A percentile compares a stretch with the other conserved stretches of the same genome.
These are phyloP conservation scores for Colletotrichum plurivorum DNA, from an alignment of 2,329 filamentous ascomycete genomes.

Conservation along the genomic window DNA sequence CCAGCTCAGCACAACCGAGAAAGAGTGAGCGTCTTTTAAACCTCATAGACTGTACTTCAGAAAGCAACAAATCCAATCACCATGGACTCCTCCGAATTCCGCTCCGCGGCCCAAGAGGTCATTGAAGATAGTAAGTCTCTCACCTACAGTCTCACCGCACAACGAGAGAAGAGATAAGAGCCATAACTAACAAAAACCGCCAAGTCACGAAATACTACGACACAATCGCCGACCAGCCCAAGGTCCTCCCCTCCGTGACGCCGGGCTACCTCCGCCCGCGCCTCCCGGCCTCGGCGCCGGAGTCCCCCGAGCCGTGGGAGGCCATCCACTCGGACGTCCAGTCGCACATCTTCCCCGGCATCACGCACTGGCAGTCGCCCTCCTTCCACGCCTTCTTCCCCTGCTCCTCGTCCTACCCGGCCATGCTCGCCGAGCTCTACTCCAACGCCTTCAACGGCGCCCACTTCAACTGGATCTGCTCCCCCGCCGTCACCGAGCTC, in stretches of 20 bases:
- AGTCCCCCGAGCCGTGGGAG: constrained; percentile 79
- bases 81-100: constrained; percentile 88
- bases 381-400: constrained; percentile 98
- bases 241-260: constrained; percentile 82
- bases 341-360: constrained; percentile 87
- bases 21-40: neutral
- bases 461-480: constrained; percentile 98
- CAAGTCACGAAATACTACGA: constrained; percentile 89
- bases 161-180: no score
- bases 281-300: constrained; percentile 77
- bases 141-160: neutral
- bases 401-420: constrained; percentile 83
- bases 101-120: constrained; percentile 80
- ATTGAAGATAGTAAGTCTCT: constrained; percentile 82
- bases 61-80: neutral
- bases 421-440: constrained; percentile 94
- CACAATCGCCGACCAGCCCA: constrained; percentile 72
- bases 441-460: constrained; percentile 89
- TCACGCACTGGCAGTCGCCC: constrained; percentile 95
- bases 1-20: neutral
- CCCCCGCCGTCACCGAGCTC: constrained; percentile 90
- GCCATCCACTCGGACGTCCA: constrained; percentile 88
- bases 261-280: constrained; percentile 89
- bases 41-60: neutral
- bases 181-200: neutral